A percentile compares a stretch with the other conserved stretches of the same genome.
Conservation (phyloP, 768 basidiomycete genomes). For the Dentipellis sp. region DNA sequence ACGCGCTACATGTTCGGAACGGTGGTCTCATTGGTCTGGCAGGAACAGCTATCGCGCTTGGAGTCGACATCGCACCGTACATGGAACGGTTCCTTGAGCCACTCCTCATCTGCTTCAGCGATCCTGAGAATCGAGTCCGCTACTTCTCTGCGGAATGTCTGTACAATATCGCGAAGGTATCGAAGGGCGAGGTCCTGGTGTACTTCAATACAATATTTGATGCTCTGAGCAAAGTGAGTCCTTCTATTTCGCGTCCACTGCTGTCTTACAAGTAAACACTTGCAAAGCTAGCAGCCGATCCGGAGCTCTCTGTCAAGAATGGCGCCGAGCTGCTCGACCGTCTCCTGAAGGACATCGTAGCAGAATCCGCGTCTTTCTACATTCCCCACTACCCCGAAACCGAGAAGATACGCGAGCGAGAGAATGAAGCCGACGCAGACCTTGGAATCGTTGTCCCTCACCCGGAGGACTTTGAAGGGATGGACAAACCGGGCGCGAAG, state of each 20-base stretch:
- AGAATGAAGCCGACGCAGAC: slow-evolving; percentile 25
- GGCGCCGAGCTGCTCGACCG: slow-evolving; percentile 95
- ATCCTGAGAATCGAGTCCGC: slow-evolving; percentile 88
- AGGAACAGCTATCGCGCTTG: slow-evolving; percentile 93
- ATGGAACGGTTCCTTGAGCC: slow-evolving; percentile 90
- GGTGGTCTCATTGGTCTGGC: slow-evolving; percentile 95
- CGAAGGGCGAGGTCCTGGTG: slow-evolving; percentile 91
- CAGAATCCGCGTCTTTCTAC: slow-evolving; percentile 92
- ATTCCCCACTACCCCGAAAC: slow-evolving; percentile 83
- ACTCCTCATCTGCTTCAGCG: slow-evolving; percentile 84
- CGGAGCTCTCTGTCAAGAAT: slow-evolving; percentile 94
- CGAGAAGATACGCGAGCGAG: slow-evolving; percentile 44
- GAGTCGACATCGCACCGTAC: slow-evolving; percentile 87
- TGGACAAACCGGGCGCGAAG: slow-evolving; percentile 32
- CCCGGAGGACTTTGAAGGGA: slow-evolving; percentile 40
- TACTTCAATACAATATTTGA: slow-evolving; percentile 99
- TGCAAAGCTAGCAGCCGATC: slow-evolving; percentile 84
- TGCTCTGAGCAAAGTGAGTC: slow-evolving; percentile 83
- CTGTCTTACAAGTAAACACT: slow-evolving; percentile 1
- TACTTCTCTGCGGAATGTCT: slow-evolving; percentile 98
- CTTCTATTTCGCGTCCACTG: neutral
- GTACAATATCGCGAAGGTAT: slow-evolving; percentile 97
- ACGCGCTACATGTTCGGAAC: slow-evolving; percentile 84
- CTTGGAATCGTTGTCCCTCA: slow-evolving; percentile 54
- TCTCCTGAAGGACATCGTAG: slow-evolving; percentile 95